Base-by-base conservation (phyloP, 257 asterid genomes). In the Echium plantagineum region DNA sequence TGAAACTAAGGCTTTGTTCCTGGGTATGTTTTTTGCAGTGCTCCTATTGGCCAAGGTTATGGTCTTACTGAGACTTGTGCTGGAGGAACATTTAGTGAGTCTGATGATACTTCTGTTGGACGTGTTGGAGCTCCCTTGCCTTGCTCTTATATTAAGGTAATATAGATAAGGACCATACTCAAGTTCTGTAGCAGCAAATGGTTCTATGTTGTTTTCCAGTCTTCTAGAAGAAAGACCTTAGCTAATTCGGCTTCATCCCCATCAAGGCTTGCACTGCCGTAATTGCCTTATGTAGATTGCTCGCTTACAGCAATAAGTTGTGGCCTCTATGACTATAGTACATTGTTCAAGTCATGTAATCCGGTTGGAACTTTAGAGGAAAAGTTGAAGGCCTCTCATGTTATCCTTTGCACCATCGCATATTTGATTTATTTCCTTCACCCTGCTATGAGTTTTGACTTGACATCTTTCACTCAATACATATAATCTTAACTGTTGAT, bases 51-150 rank as follows among this genome's bases (percentile, higher is more conserved):
- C 57, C 99, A 93, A 79, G 99, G 99, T 32, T 93, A 93, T 75
- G 97, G 99, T 63, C 97, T 93, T 59, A 93, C 97, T 0, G 99
- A 93, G 81, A 93, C 95, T 58, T 93, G 99, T 74, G 99, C 97
- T 57, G 99, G 99, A 64, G 99, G 97, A 65, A 83, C 97, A 52
- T 93, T 93, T 68, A 86, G 94, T 52, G 99, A 93, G 74, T 86
- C 77, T 59, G 96, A 93, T 63, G 99, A 93, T 84, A 80, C 85
- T 32, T 82, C 99, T 60, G 99, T 93, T 70, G 99, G 99, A 52
- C 95, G 97, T 63, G 99, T 89, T 63, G 99, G 99, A 60, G 79
- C 94, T 20, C 96, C 99, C 5, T 72, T 93, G 18, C 96, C 97
- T 62, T 93, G 99, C 75, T 86, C 99, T 58, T 67, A 72, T 66